A percentile compares a stretch with the other conserved stretches of the same genome.
Evolutionary conservation across 2,329 filamentous ascomycete species (phyloP).

Genomic region (Penicillium sp.): DNA sequence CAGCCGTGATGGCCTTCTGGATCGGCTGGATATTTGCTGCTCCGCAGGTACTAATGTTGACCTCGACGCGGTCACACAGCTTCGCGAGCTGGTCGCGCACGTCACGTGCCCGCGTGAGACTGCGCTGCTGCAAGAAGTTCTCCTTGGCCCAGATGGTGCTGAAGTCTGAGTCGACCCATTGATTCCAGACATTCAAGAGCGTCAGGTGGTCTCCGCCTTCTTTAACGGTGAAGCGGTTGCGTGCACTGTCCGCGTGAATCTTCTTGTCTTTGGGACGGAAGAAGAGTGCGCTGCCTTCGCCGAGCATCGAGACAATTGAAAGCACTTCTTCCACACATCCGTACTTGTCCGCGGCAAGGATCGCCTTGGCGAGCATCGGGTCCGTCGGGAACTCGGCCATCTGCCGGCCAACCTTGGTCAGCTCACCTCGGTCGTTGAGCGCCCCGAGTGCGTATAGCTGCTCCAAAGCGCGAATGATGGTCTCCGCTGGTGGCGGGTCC

Average conservation of each 20-base stretch:
- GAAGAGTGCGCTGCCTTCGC: slow-evolving; percentile 83
- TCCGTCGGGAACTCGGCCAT: slow-evolving; percentile 96
- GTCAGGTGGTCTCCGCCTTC: slow-evolving; percentile 88
- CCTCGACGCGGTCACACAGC: slow-evolving; percentile 89
- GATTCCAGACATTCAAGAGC: slow-evolving; percentile 88
- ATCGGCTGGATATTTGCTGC: slow-evolving; percentile 71
- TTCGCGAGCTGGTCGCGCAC: slow-evolving; percentile 89
- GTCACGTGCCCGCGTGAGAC: slow-evolving; percentile 81
- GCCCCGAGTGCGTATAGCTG: slow-evolving; percentile 87
- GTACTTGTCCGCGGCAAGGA: slow-evolving; percentile 82
- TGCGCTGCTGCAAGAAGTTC: slow-evolving; percentile 89
- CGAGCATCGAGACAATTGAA: slow-evolving; percentile 89
- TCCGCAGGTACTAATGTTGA: slow-evolving; percentile 65
- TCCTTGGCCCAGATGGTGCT: slow-evolving; percentile 82
- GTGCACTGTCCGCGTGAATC: slow-evolving; percentile 86
- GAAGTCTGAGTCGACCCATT: slow-evolving; percentile 92
- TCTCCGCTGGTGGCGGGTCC: slow-evolving; percentile 85
- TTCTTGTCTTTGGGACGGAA: slow-evolving; percentile 97
- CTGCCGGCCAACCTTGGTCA: slow-evolving; percentile 86
- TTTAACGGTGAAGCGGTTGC: slow-evolving; percentile 81
- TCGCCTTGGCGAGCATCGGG: slow-evolving; percentile 83
- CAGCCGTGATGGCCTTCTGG: slow-evolving; percentile 80
- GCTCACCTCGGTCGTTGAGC: slow-evolving; percentile 78
- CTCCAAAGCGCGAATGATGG: slow-evolving; percentile 82
- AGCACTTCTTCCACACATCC: slow-evolving; percentile 93